Conservation (phyloP, 139 green algal genomes). For the Volvox africanus region DNA sequence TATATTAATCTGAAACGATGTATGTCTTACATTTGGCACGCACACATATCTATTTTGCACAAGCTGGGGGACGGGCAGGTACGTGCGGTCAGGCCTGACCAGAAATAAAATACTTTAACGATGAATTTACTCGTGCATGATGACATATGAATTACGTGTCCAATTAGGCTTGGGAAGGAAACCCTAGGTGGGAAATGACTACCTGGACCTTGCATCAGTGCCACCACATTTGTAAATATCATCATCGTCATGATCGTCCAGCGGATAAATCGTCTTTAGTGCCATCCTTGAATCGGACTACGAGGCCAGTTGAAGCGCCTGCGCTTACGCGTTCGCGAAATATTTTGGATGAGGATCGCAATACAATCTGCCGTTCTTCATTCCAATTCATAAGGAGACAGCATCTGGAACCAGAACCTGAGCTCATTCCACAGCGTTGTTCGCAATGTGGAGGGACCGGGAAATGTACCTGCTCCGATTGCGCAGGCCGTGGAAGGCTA, state of each 20-base stretch:
- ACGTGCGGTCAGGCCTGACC: too few species aligned
- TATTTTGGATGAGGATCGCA: not conserved
- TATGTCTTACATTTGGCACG: too few species aligned
- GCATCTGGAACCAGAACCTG: not conserved
- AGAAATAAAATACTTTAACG: not conserved
- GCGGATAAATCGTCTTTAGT: too few species aligned
- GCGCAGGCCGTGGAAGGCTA: not conserved
- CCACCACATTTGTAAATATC: not conserved
- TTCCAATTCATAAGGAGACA: slow-evolving; percentile 4
- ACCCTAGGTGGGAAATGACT: slow-evolving; percentile 20
- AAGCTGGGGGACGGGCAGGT: too few species aligned
- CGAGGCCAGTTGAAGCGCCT: not conserved
- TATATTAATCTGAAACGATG: too few species aligned
- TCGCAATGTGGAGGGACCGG: slow-evolving; percentile 12
- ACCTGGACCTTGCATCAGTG: not conserved
- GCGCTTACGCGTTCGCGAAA: not conserved
- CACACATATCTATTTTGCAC: too few species aligned
- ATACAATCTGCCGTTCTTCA: slow-evolving; percentile 1
- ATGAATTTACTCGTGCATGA: not conserved
- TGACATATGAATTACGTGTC: not conserved
- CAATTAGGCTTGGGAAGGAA: not conserved
- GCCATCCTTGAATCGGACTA: too few species aligned
- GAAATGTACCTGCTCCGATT: slow-evolving; percentile 25
- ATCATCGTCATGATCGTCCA: not conserved
- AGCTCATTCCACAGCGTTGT: slow-evolving; percentile 14